These are phyloP conservation scores for Schizophyllum amplum DNA, from an alignment of 1,284 basidiomycete species.

Conservation along the genomic window DNA sequence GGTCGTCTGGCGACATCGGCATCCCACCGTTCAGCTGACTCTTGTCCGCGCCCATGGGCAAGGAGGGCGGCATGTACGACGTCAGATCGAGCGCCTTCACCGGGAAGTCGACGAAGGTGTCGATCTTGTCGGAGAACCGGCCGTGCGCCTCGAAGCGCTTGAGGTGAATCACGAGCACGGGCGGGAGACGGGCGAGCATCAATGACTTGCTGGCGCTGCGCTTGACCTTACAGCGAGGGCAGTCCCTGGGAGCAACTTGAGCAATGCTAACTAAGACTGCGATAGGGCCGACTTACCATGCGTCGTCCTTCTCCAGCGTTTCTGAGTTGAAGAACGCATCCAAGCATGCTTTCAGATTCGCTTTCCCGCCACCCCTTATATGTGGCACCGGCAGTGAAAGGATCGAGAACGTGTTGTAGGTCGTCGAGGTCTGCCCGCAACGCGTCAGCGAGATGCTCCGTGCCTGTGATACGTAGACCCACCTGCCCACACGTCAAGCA, in stretches of 20 bases:
- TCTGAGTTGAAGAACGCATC: conserved; percentile 91
- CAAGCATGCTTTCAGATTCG: conserved; percentile 75
- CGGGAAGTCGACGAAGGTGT: conserved; percentile 88
- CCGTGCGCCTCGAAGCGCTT: conserved; percentile 94
- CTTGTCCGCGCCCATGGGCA: conserved; percentile 56
- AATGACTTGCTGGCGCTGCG: conserved; percentile 80
- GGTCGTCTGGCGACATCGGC: conserved; percentile 52
- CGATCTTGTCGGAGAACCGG: conserved; percentile 92
- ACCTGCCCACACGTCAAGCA: conserved; percentile 90
- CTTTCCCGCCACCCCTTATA: conserved; percentile 31
- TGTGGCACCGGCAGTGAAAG: conserved; percentile 86
- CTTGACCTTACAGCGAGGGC: conserved; percentile 84
- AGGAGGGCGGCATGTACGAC: conserved; percentile 79
- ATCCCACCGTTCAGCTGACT: conserved; percentile 32
- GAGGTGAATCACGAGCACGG: conserved; percentile 90
- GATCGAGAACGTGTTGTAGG: conserved; percentile 97
- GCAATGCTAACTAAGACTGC: neutral
- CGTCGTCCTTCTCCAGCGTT: conserved; percentile 88
- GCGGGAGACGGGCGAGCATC: conserved; percentile 88
- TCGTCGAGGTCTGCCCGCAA: conserved; percentile 79
- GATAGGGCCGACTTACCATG: conserved; percentile 59
- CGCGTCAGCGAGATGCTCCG: conserved; percentile 3
- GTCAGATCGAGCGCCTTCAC: conserved; percentile 80
- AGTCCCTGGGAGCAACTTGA: conserved; percentile 54
- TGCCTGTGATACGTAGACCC: conserved; percentile 19